Percentiles rank a stretch among this genome's conserved stretches.
Evolutionary conservation across 164 flowering plant genomes (phyloP).

Genomic region (Vitis amurensis): DNA sequence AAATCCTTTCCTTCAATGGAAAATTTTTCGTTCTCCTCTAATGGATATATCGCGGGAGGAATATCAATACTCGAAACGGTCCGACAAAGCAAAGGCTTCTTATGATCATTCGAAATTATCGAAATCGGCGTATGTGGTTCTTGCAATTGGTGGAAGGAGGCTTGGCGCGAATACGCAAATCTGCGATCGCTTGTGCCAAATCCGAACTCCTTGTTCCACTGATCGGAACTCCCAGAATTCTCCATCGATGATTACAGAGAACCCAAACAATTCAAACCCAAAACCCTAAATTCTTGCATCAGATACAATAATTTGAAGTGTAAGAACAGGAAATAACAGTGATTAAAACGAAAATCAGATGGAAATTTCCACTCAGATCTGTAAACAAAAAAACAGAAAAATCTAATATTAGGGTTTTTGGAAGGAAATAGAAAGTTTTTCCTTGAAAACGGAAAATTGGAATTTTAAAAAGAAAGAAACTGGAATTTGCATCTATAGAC

Average conservation of each 20-base stretch:
- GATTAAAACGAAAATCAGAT: no score
- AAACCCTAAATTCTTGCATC: no score
- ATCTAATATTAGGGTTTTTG: no score
- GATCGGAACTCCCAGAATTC: neutral
- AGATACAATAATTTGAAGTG: no score
- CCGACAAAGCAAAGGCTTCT: slow-evolving; percentile 50
- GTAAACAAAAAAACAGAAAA: no score
- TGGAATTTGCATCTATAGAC: no score
- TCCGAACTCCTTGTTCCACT: slow-evolving; percentile 21
- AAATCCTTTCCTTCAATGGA: slow-evolving; percentile 19
- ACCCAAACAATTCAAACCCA: no score
- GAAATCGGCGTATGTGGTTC: slow-evolving; percentile 47
- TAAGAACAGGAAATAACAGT: no score
- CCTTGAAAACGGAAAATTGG: no score
- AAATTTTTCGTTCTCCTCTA: slow-evolving; percentile 18
- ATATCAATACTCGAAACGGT: slow-evolving; percentile 53
- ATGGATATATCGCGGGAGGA: slow-evolving; percentile 29
- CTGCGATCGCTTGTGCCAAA: slow-evolving; percentile 52
- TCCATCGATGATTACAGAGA: neutral
- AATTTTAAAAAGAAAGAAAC: no score
- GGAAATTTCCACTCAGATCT: no score
- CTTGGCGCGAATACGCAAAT: slow-evolving; percentile 67
- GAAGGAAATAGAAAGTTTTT: no score
- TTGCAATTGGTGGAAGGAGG: slow-evolving; percentile 49
- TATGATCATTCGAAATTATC: slow-evolving; percentile 24